Conservation (phyloP, 2,329 filamentous ascomycete genomes). For the Arthrinium puccinioides region DNA sequence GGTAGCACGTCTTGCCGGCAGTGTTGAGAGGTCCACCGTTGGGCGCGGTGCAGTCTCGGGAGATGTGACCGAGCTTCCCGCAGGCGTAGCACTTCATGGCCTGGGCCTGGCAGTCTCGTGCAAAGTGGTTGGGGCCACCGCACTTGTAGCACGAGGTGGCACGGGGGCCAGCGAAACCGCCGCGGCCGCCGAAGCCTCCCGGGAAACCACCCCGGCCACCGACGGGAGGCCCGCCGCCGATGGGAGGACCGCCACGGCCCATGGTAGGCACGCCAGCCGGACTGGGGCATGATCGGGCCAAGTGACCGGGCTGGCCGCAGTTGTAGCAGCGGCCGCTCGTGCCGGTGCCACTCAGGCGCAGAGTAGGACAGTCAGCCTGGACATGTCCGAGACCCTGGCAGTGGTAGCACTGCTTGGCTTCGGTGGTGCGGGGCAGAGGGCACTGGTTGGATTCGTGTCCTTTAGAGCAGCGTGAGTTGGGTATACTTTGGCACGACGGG, state of each 20-base stretch:
- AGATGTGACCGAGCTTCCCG: slow-evolving; percentile 92
- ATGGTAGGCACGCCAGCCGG: slow-evolving; percentile 50
- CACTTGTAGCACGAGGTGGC: slow-evolving; percentile 69
- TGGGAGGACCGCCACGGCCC: slow-evolving; percentile 59
- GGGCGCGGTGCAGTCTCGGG: slow-evolving; percentile 86
- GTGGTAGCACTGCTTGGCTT: slow-evolving; percentile 99
- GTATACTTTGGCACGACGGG: too few species aligned
- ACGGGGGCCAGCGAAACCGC: slow-evolving; percentile 64
- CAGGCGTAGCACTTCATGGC: slow-evolving; percentile 98
- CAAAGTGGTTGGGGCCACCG: slow-evolving; percentile 92
- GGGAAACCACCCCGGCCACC: slow-evolving; percentile 66
- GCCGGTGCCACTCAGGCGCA: slow-evolving; percentile 78
- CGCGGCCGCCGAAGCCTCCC: slow-evolving; percentile 55
- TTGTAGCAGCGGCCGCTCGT: slow-evolving; percentile 91
- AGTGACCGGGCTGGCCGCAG: slow-evolving; percentile 86
- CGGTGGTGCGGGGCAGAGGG: slow-evolving; percentile 91
- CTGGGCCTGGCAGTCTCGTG: slow-evolving; percentile 95
- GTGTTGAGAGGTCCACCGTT: slow-evolving; percentile 95
- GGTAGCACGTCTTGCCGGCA: slow-evolving; percentile 97
- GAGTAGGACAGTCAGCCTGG: slow-evolving; percentile 96
- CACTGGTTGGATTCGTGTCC: slow-evolving; percentile 97
- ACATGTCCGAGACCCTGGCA: slow-evolving; percentile 98
- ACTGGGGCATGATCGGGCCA: slow-evolving; percentile 85
- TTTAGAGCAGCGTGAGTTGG: slow-evolving; percentile 19
- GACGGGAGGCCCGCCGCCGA: slow-evolving; percentile 57